Evolutionary conservation across 768 basidiomycete genomes (phyloP), one percentile per base, ranked within the genome.

Genomic region (Punctularia strigosozonata): DNA sequence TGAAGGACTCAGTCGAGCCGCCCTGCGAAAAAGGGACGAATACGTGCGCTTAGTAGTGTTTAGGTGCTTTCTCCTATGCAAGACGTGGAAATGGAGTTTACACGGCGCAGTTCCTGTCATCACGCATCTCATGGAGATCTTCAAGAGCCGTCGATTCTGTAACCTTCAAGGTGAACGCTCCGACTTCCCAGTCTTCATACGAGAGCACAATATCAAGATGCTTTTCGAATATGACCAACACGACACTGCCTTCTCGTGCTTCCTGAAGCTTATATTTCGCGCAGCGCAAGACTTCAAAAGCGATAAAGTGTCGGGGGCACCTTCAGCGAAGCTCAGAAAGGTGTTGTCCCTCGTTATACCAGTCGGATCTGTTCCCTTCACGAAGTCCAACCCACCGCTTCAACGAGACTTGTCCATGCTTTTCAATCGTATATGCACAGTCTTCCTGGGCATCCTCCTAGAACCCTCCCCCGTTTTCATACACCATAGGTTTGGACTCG

Each of bases 181-280:
- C 25, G 80, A 81, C 43, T 87, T 80, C 49, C 85, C 90, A 15
- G 58, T 60, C 15, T 95, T 89, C 58, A 64, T 87, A 46, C 62
- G 69, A 33, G 46, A 70, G 4, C 61, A 65, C 32, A 66, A 85
- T 46, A 61, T 76, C 51, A 56, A 59, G 3, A 57, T 77, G 8
- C 65, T 87, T 4, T 62, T 62, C 14, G 56, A 63, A 15, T 63
- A 65, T 36, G 67, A 75, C 20, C 55, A 59, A 14, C 55, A 56
- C 14, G 91, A 94, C 48, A 75, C 81, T 2, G 73, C 83, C 1
- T 91, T 82, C 50, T 68, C 73, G n/a, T 53, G 85, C 5, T 85
- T 90, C 51, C 64, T 94, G 32, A 88, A 90, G 54, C 66, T 95
- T 39, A 65, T 91, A 24, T 72, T 80, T n/a, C 73, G 74, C 32